Evolutionary conservation across 768 basidiomycete genomes (phyloP), one percentile per base, ranked within the genome.

Genomic region (Russula dissimulans): DNA sequence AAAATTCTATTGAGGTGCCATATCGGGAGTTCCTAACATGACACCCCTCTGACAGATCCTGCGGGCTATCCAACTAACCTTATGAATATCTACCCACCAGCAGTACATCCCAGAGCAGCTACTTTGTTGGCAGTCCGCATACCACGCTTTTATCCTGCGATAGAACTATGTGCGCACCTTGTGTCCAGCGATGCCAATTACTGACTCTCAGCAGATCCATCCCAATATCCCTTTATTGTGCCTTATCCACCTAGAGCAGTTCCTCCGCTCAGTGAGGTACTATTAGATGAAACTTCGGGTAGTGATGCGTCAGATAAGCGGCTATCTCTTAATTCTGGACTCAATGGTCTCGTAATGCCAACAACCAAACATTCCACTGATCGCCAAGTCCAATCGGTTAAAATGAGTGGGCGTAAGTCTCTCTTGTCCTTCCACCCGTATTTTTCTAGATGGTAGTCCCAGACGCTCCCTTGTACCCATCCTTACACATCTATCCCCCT

Each of bases 61-160:
- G 44, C 56, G 26, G 47, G 44, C n/a, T 57, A 61, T 54, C 60
- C 60, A 18, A 31, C 17, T 48, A 34, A 48, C 31, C 60, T 61
- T 12, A 34, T 36, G 45, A 38, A 15, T 47, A 57, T 63, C 29
- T 54, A 59, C 49, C 61, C 61, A 18, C n/a, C 49, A 29, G 17
- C 7, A 1, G 10, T 22, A 14, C 44, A 29, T 14, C 41, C 53
- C 5, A 46, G 42, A n/a, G 31, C 43, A 32, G 34, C 18, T 42
- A 39, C 59, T 50, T 54, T 32, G 6, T 45, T n/a, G 9, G 15
- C 29, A 32, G 39, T 34, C 46, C 32, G 41, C 41, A 45, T 60
- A 34, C 39, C 46, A 29, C 15, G 31, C 10, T 5, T 7, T 22
- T 60, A 60, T 49, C 58, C 58, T 32, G 29, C 36, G 1, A 32